Base-by-base conservation (phyloP, 2,329 filamentous ascomycete genomes). In the Fusarium anthophilum region DNA sequence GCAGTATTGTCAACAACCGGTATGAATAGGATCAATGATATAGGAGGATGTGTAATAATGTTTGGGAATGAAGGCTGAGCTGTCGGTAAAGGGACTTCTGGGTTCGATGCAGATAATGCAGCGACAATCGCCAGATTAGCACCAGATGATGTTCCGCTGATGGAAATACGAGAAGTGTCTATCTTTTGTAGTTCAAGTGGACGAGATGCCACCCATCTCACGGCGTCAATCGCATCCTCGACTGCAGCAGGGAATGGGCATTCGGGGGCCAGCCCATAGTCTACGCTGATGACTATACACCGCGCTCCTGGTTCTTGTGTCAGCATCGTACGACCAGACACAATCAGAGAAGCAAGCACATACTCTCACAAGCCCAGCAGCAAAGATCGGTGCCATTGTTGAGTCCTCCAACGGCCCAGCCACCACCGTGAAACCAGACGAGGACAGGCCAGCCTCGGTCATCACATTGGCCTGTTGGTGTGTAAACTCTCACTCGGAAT, bases 371-470 rank as follows among this genome's bases (percentile, higher is more conserved):
- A 14, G 80, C 66, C 55, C 78, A 77, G 9, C 78, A 80, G 50
- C 80, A 79, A 43, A 83, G 79, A 39, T 80, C 81, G 15, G 79
- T 80, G 14, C 82, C 81, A 58, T 77, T 82, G 12, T 77, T 76
- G 11, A 83, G 56, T 7, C 79, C 79, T 2, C 83, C 83, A 58
- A 82, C 77, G 9, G 80, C 82, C 82, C 82, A 84, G 6, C 82
- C 83, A 10, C 83, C 83, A 28, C 83, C 83, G 50, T 84, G 83
- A 30, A 80, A 81, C 83, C 82, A 84, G 14, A 84, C 60, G n/a
- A 84, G 76, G 10, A 78, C 75, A 6, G 83, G 82, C 82, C 82
- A 83, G 6, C 80, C 82, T 11, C 65, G 64, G 2, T 61, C 60
- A 12, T 79, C 78, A 26, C 66, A 55, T 5, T 74, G 48, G 6